phyloP scores from a whole-genome alignment of 208 protist genomes.

The Acanthamoeba lenticulata region DNA sequence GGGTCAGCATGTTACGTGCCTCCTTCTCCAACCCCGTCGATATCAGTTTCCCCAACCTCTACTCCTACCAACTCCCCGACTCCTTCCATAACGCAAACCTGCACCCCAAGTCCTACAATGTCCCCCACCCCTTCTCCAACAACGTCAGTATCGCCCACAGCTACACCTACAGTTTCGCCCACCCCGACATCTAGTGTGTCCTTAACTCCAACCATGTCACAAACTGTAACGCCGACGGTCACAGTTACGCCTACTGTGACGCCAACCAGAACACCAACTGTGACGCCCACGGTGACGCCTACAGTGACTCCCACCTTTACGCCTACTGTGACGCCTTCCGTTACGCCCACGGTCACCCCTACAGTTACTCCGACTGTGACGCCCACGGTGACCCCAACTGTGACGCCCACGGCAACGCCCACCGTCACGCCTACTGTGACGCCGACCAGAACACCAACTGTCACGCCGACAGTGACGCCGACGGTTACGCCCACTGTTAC shows the following conservation, averaged over 20 bases:
- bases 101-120: too few species aligned
- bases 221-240: background rate
- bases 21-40: too few species aligned
- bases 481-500: background rate
- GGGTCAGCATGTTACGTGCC: too few species aligned
- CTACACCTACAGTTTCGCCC: background rate
- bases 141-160: background rate
- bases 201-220: background rate
- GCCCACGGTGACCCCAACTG: background rate
- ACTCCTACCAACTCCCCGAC: too few species aligned
- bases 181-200: background rate
- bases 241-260: background rate
- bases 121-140: background rate
- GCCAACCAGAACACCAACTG: background rate
- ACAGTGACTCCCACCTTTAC: background rate
- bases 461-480: background rate
- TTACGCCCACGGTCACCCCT: background rate
- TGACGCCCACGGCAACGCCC: background rate
- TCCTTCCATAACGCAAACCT: too few species aligned
- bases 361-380: background rate
- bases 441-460: too few species aligned
- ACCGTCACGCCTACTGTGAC: background rate
- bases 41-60: too few species aligned
- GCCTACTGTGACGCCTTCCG: background rate
- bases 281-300: too few species aligned